phyloP scores from a whole-genome alignment of 805 yeast species.

The Spencermartinsiella europaea region DNA sequence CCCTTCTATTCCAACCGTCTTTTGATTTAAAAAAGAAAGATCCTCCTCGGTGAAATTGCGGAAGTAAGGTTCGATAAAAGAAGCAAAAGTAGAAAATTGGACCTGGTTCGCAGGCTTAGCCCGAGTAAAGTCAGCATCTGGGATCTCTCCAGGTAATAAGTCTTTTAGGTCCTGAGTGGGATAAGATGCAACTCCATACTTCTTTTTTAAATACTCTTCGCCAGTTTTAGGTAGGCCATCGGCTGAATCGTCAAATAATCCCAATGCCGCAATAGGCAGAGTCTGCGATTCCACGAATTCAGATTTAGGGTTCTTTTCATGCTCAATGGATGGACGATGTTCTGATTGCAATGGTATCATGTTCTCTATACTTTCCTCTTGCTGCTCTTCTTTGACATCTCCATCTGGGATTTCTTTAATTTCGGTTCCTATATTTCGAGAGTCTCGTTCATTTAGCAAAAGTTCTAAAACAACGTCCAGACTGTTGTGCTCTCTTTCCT shows the following conservation, averaged over 20 bases:
- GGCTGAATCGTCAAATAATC: slow-evolving; percentile 48
- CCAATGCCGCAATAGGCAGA: slow-evolving; percentile 54
- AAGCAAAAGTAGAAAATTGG: slow-evolving; percentile 80
- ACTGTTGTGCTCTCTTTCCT: background rate
- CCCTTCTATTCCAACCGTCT: slow-evolving; percentile 40
- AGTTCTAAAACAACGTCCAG: background rate
- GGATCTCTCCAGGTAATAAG: slow-evolving; percentile 81
- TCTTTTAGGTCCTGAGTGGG: slow-evolving; percentile 74
- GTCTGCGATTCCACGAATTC: slow-evolving; percentile 71
- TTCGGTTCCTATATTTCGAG: background rate
- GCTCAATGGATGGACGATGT: slow-evolving; percentile 9
- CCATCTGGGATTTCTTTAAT: background rate
- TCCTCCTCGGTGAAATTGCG: slow-evolving; percentile 78
- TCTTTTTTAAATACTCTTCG: slow-evolving; percentile 64
- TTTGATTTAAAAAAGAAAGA: slow-evolving; percentile 60
- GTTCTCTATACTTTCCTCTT: slow-evolving; percentile 6
- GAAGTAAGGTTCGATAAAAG: slow-evolving; percentile 81
- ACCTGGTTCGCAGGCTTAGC: slow-evolving; percentile 87
- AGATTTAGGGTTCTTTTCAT: slow-evolving; percentile 60
- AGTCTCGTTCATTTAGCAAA: background rate
- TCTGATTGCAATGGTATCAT: background rate
- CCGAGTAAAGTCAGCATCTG: slow-evolving; percentile 78
- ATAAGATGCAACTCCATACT: slow-evolving; percentile 85
- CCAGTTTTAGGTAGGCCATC: slow-evolving; percentile 63
- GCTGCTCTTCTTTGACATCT: slow-evolving; percentile 6